Base-by-base conservation (phyloP, 1,139 yeast species). In the Yarrowia galli region DNA sequence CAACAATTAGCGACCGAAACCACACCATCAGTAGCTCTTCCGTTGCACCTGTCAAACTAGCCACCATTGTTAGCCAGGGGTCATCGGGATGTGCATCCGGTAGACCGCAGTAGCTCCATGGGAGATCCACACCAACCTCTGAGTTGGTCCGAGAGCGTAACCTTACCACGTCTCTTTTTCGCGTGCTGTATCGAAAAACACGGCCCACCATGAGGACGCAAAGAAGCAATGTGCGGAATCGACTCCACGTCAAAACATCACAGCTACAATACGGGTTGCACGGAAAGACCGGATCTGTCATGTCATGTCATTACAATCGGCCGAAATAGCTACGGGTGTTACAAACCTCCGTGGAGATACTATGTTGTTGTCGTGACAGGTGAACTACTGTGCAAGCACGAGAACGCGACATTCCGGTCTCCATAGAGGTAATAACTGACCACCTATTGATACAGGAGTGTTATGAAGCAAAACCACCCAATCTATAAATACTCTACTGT, bases 31-130 rank as follows among this genome's bases (percentile, higher is more conserved):
- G n/a, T 35, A 35, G 13, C 38, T 12, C 38, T 9, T 35, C 40
- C n/a, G 8, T 4, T 36, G 23, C 6, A 9, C 22, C 45, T 18
- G 45, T 42, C 48, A 43, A 43, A 43, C 25, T 43, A 43, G 16
- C 48, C 48, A 43, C 48, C n/a, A 7, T 15, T 7, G 2, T 40
- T 13, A 51, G 42, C 58, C 42, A 20, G 42, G 42, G 58, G 58
- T 18, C 58, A 51, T 51, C 58, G 58, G 28, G 42, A 16, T 16
- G 58, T 51, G 58, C 58, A 35, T 51, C 22, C 43, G 32, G 32
- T 28, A 28, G 32, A 28, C 32, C 32, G 28, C 28, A 32, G 56
- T 51, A 35, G 56, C 42, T 18, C 42, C 28, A 12, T 28, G 15
- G 54, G 9, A 16, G 23, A 49, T 23, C 40, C 25, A 15, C 20